Percentiles rank a stretch among this genome's conserved stretches.
Evolutionary conservation across 495 filamentous ascomycete genomes (phyloP).

Genomic region (Xylaria castorea): DNA sequence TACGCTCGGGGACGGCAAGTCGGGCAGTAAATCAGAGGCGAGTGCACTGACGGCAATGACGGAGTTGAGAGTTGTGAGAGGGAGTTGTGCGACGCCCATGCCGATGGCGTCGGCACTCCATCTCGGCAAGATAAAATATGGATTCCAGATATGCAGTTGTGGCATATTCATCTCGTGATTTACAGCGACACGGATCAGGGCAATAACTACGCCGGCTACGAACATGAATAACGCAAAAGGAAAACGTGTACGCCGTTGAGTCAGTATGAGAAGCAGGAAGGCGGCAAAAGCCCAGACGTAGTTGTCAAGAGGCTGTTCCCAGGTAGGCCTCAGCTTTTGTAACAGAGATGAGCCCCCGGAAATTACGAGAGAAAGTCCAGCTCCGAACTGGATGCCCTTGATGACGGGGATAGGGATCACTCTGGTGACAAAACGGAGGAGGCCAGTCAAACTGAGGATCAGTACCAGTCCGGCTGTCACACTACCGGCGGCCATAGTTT

Average conservation of each 20-base stretch:
- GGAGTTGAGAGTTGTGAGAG: slow-evolving; percentile 89
- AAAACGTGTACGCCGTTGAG: slow-evolving; percentile 62
- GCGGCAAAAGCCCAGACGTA: slow-evolving; percentile 72
- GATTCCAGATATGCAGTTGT: slow-evolving; percentile 58
- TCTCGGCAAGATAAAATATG: slow-evolving; percentile 51
- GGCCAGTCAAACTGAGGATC: slow-evolving; percentile 75
- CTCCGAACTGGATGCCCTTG: slow-evolving; percentile 93
- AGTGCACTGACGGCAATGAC: slow-evolving; percentile 83
- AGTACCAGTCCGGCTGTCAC: slow-evolving; percentile 75
- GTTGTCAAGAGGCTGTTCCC: slow-evolving; percentile 71
- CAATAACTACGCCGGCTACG: slow-evolving; percentile 65
- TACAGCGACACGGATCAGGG: slow-evolving; percentile 49
- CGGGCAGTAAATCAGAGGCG: slow-evolving; percentile 73
- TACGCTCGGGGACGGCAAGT: slow-evolving; percentile 67
- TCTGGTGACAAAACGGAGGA: slow-evolving; percentile 71
- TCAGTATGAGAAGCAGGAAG: slow-evolving; percentile 71
- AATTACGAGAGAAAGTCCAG: slow-evolving; percentile 79
- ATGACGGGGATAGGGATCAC: slow-evolving; percentile 83
- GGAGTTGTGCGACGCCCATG: slow-evolving; percentile 80
- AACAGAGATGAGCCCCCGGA: slow-evolving; percentile 72
- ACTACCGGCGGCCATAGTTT: slow-evolving; percentile 80
- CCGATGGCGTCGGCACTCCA: slow-evolving; percentile 50
- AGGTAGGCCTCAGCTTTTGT: slow-evolving; percentile 57
- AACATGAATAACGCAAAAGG: slow-evolving; percentile 82
- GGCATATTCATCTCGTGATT: slow-evolving; percentile 45